Base-by-base conservation (phyloP, 176 grass and related monocot genomes). In the Microstegium vimineum region DNA sequence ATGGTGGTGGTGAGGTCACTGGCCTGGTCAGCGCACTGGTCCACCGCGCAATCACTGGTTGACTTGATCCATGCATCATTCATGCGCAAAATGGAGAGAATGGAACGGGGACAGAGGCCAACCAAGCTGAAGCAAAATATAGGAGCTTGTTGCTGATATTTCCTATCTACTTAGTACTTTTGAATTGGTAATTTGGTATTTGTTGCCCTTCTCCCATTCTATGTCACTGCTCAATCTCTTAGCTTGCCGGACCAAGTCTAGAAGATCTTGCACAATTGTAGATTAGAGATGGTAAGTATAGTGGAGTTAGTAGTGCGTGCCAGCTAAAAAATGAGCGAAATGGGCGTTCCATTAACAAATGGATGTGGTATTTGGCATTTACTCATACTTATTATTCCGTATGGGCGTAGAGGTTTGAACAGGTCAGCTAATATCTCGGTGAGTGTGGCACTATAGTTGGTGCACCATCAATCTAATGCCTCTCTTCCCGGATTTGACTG, bases 271-370 rank as follows among this genome's bases (percentile, higher is more conserved):
- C 18, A 45, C 38, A 27, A 5, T 27, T 42, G 37, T 18, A 12
- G 8, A 23, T 11, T 51, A 65, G 26, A 54, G 20, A 4, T 45
- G 12, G 26, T 25, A 33, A 69, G 28, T 22, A 25, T 35, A 51
- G 64, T 85, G 74, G 83, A 78, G 18, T 45, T 27, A 31, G 36
- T 62, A 43, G 74, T 78, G 83, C 67, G 62, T 30, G 38, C 75
- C 75, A 73, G 66, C 16, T n/a, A n/a, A n/a, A 62, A 42, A 41
- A 9, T 38, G 0, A 37, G 42, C 42, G 14, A 71, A 70, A 40
- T 32, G 56, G 56, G 33, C 1, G n/a, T 13, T 25, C 37, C 49
- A 84, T 77, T 70, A 33, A 61, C 18, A 67, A 59, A 57, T 69
- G 13, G 20, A 5, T 43, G 33, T 41, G 14, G 34, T 20, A 54